Base-by-base conservation (phyloP, 768 basidiomycete species). In the Epithele typhae region DNA sequence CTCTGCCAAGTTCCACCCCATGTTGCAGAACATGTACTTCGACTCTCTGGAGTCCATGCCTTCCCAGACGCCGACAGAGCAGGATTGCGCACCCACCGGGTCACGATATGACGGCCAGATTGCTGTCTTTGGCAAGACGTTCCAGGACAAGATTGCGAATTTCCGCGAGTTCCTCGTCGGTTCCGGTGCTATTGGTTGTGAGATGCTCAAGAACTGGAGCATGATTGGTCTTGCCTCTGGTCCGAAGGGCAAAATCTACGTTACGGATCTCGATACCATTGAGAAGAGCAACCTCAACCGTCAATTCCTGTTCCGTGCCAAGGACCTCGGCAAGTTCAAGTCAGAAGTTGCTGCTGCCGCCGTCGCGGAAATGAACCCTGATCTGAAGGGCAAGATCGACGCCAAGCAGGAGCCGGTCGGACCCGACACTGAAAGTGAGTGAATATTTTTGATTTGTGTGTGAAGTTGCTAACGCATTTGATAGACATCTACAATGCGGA, bases 181-280 rank as follows among this genome's bases (percentile, higher is more conserved):
- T 8, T 84, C 95, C n/a, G 96, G 96, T 37, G 96, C 96, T 27
- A 98, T 99, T 63, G 96, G 96, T 17, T 99, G 96, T 62, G 96
- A 99, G 71, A 98, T 98, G 96, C 71, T 99, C 59, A 99, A 99
- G 76, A 99, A 98, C 68, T 99, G 96, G 96, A 88, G 90, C 55
- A 89, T 98, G 92, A 95, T 98, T 77, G 96, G 96, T 51, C 71
- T 99, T 37, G 94, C 80, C 6, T 78, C 84, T 24, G 90, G 90
- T 10, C 72, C 78, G 14, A 74, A 82, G 34, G 96, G 90, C 9
- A 68, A 76, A 42, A 89, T 99, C 46, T 83, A 94, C 58, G 91
- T 98, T 46, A 98, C 96, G 5, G 96, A 99, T 66, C 68, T 99
- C 58, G 96, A 99, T 66, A 97, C 94, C 24, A 99, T 99, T 63